These are phyloP conservation scores for Diplogelasinospora grovesii DNA, from an alignment of 495 filamentous ascomycete genomes.

Conservation along the genomic window DNA sequence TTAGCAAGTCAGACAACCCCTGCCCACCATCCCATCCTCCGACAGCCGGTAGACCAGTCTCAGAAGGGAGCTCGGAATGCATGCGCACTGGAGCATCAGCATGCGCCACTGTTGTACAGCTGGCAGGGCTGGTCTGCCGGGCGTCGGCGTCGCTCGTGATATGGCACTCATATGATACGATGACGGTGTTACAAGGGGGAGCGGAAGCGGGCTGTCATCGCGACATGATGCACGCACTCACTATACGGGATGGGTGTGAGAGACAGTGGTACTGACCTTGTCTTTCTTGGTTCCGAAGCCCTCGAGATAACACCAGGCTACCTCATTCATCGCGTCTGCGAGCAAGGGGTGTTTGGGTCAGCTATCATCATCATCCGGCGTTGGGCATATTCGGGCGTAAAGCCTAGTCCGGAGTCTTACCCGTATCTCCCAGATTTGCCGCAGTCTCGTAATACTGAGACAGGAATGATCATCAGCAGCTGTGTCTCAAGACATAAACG, in stretches of 20 bases:
- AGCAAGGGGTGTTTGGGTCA: slow-evolving; percentile 16
- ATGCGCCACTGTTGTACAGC: too few species aligned
- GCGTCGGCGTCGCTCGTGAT: too few species aligned
- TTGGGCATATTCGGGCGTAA: not conserved
- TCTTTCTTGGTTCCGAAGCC: slow-evolving; percentile 95
- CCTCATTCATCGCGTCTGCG: slow-evolving; percentile 92
- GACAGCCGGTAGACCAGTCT: too few species aligned
- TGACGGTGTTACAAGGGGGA: slow-evolving; percentile 1
- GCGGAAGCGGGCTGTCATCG: not conserved
- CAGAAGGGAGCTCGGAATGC: not conserved
- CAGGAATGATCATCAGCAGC: too few species aligned
- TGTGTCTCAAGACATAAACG: not conserved
- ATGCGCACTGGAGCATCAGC: too few species aligned
- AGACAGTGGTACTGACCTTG: slow-evolving; percentile 67
- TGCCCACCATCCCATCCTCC: too few species aligned
- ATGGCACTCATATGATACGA: too few species aligned
- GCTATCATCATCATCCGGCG: too few species aligned
- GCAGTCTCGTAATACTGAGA: slow-evolving; percentile 91
- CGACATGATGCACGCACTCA: too few species aligned
- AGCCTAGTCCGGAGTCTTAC: slow-evolving; percentile 25
- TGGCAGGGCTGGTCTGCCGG: too few species aligned
- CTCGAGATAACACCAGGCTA: slow-evolving; percentile 91
- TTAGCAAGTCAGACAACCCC: slow-evolving; percentile 1
- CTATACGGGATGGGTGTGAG: too few species aligned
- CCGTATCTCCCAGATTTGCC: slow-evolving; percentile 86